These are phyloP conservation scores for Lecanicillium sp. DNA, from an alignment of 2,329 filamentous ascomycete species.

Conservation along the genomic window DNA sequence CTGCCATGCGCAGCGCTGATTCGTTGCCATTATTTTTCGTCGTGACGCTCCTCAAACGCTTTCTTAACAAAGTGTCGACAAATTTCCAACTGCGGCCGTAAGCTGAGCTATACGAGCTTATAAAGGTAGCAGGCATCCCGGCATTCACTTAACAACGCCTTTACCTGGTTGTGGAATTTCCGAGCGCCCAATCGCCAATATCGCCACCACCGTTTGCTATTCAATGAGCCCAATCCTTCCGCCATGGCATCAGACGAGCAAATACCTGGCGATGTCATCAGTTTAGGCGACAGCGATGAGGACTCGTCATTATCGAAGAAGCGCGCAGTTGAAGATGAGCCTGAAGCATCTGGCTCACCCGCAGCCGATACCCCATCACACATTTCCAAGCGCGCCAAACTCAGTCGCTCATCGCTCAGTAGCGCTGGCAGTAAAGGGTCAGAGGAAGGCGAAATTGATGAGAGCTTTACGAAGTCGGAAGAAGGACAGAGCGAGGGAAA, in stretches of 20 bases:
- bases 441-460: conserved; percentile 27
- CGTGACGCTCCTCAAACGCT: background rate
- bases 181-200: background rate
- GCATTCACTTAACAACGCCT: no score
- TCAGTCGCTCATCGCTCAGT: conserved; percentile 11
- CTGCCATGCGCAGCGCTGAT: background rate
- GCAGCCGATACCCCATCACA: conserved; percentile 8
- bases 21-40: conserved; percentile 1
- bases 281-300: conserved; percentile 14
- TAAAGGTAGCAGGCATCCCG: background rate
- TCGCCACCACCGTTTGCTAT: conserved; percentile 1
- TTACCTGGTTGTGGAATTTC: no score
- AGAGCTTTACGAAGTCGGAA: conserved; percentile 10
- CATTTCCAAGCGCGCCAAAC: conserved; percentile 3
- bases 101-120: background rate
- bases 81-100: background rate
- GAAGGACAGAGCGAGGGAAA: conserved; percentile 5
- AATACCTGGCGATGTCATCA: conserved; percentile 14
- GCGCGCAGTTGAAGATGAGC: conserved; percentile 18
- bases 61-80: background rate
- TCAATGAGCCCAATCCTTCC: background rate
- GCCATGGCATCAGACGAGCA: conserved; percentile 12
- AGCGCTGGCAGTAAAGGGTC: conserved; percentile 13
- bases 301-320: conserved; percentile 18
- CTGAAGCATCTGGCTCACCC: conserved; percentile 10